phyloP scores from a whole-genome alignment of 441 rosid genomes.

The Populus hybrid region DNA sequence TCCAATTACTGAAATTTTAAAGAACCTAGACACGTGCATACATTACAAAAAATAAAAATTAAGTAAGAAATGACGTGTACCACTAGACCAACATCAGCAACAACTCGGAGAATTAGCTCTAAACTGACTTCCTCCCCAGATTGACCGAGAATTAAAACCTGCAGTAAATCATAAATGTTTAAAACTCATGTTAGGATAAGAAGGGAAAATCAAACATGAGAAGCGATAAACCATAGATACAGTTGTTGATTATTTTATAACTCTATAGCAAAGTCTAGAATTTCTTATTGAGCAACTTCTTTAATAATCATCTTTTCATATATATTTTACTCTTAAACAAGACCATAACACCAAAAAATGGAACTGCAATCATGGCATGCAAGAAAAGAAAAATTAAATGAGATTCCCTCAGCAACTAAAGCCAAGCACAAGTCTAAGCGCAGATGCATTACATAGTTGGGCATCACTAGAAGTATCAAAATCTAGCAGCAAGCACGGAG shows the following conservation, averaged over 20 bases:
- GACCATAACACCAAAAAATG: not conserved
- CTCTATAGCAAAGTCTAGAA: not conserved
- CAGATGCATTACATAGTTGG: not conserved
- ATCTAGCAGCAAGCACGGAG: not conserved
- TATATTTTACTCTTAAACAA: not conserved
- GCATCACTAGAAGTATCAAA: not conserved
- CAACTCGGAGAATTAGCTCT: slow-evolving; percentile 73
- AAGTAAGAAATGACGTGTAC: slow-evolving; percentile 29
- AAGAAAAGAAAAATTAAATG: not conserved
- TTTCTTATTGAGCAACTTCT: not conserved
- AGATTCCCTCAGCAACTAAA: not conserved
- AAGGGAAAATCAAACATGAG: slow-evolving; percentile 1
- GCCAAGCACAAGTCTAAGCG: not conserved
- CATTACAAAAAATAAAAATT: not conserved
- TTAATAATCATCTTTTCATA: not conserved
- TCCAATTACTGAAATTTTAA: not conserved
- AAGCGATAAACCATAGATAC: not conserved
- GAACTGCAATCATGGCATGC: not conserved
- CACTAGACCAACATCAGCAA: slow-evolving; percentile 82
- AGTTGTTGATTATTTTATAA: not conserved
- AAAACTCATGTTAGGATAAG: not conserved
- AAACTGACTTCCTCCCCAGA: slow-evolving; percentile 66
- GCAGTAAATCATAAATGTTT: slow-evolving; percentile 19
- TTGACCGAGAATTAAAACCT: slow-evolving; percentile 66
- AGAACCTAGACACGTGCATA: not conserved